Evolutionary conservation across 768 basidiomycete species (phyloP).

Genomic region (Amanita subjunquillea): DNA sequence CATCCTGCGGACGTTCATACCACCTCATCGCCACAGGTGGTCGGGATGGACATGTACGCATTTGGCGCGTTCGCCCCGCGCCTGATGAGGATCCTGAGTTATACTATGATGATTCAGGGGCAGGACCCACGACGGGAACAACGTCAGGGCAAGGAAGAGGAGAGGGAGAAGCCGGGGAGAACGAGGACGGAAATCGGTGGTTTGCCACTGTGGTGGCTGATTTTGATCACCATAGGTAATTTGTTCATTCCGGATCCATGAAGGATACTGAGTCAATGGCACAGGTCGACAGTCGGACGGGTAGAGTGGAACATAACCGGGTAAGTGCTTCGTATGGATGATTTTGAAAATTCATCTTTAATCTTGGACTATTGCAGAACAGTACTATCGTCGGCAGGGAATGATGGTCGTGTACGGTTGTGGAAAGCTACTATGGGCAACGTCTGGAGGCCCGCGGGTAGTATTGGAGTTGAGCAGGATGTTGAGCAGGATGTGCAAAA

Average conservation of each 20-base stretch:
- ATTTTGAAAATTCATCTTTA: neutral
- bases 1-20: slow-evolving; percentile 87
- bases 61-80: slow-evolving; percentile 73
- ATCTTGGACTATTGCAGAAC: slow-evolving; percentile 38
- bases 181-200: slow-evolving; percentile 48
- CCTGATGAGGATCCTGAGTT: slow-evolving; percentile 1
- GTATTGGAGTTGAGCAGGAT: slow-evolving; percentile 71
- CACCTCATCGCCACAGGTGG: slow-evolving; percentile 90
- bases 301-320: slow-evolving; percentile 96
- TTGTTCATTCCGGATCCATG: neutral
- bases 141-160: slow-evolving; percentile 2
- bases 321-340: slow-evolving; percentile 24
- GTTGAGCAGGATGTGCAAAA: slow-evolving; percentile 21
- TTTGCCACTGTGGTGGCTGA: slow-evolving; percentile 69
- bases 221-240: slow-evolving; percentile 77
- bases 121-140: neutral
- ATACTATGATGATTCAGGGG: slow-evolving; percentile 24
- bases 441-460: slow-evolving; percentile 79
- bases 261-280: neutral
- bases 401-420: slow-evolving; percentile 71
- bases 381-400: slow-evolving; percentile 72
- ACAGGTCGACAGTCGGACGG: slow-evolving; percentile 62
- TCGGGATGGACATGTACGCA: slow-evolving; percentile 79
- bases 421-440: slow-evolving; percentile 82
- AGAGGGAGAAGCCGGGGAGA: slow-evolving; percentile 24